Base-by-base conservation (phyloP, 2,329 filamentous ascomycete species). In the Aspergillus niger region DNA sequence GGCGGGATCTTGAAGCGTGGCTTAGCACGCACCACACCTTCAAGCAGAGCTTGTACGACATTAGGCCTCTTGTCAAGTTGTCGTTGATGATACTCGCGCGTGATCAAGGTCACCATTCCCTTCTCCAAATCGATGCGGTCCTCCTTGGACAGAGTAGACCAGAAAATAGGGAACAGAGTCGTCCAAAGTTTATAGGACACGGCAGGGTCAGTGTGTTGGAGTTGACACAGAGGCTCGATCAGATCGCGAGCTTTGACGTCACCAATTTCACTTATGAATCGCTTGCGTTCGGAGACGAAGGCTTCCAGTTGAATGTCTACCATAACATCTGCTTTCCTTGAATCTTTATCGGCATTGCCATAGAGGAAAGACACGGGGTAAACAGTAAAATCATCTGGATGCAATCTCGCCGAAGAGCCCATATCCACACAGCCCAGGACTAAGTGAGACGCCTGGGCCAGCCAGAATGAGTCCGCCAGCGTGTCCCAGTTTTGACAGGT, bases 401-500 rank as follows among this genome's bases (percentile, higher is more conserved):
- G 89, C 55, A 99, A 82, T 67, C 92, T 90, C 30, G 92, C 86
- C 13, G 85, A 83, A n/a, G 85, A 85, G 66, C 90, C 91, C 82
- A 91, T 89, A 73, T 99, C 95, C 44, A 98, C 85, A 6, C 91
- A 93, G 15, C 95, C 93, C 65, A 99, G 86, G 58, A 99, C 86
- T 43, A 99, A 83, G 70, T 99, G 95, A 17, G 92, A 92, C 36
- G 96, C 94, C 77, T 99, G 95, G 43, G 92, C 89, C 53, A 99
- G 82, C 96, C 96, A 99, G 79, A 96, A 99, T 1, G 91, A 96
- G 69, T 99, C 95, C 2, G 88, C 88, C 51, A 99, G 82, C 0
- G 91, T 96, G 73, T 98, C 94, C 95, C 95, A 99, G 69, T 98
- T 98, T 74, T 99, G 96, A 24, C 91, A 90, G 0, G 88, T 89